Evolutionary conservation across 129 eudicot genomes (phyloP), one percentile per base, ranked within the genome.

Genomic region (Saposhnikovia divaricata): DNA sequence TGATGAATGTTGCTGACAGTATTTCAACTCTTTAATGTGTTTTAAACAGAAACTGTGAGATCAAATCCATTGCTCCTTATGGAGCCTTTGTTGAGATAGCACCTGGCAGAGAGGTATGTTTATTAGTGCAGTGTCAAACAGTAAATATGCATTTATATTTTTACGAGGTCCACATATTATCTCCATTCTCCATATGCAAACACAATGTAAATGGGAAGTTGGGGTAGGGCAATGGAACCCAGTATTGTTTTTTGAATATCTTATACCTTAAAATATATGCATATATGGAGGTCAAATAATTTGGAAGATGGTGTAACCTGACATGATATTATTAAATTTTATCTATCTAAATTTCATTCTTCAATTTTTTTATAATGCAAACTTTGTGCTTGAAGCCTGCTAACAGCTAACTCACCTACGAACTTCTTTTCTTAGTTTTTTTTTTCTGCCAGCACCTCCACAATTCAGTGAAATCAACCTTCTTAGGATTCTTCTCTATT

Each of bases 81-180:
- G 99, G 99, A 34, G 98, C 80, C 81, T 96, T 96, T 42, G 97
- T 96, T 28, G 99, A 96, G 89, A 96, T 96, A 65, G 91, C 96
- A 43, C 98, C 98, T 50, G 97, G 98, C 59, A 92, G 97, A 81
- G 99, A 96, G 99, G 98, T 92, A 87, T 74, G 74, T 76, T 75
- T 28, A 55, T 75, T 40, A 39, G 11, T 40, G 38, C 27, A 7
- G 25, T 57, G 28, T 39, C 39, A 42, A 27, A 42, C 46, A 12
- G 27, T 71, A 79, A 12, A 7, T 71, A 53, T 28, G 46, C 74
- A 38, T 77, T 13, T 7, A 15, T 43, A 61, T 78, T 55, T 51
- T 19, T 65, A 77, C 19, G 11, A n/a, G 72, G 18, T 77, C 53
- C n/a, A 23, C 13, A 6, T 78, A 78, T 21, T 78, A 77, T 59